Percentiles rank a stretch among this genome's conserved stretches.
These are phyloP conservation scores for Starmerella bacillaris DNA, from an alignment of 805 yeast genomes.

Conservation along the genomic window DNA sequence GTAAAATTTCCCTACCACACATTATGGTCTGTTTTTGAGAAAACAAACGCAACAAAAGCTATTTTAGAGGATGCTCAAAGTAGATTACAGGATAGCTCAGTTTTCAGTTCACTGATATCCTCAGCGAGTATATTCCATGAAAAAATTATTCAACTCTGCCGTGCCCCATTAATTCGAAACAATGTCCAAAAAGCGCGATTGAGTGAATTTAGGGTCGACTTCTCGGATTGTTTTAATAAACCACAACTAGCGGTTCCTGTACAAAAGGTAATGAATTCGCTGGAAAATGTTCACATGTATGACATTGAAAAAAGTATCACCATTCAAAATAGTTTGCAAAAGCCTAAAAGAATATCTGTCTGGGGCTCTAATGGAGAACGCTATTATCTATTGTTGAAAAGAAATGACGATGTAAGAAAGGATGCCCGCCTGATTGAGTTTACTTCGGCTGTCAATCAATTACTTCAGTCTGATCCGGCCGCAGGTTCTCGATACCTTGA, in stretches of 20 bases:
- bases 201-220: conserved; percentile 6
- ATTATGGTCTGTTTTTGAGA: conserved; percentile 64
- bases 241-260: conserved; percentile 17
- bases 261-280: conserved; percentile 14
- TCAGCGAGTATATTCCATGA: conserved; percentile 2
- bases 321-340: conserved; percentile 66
- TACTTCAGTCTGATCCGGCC: conserved; percentile 47
- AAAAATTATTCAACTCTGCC: conserved; percentile 6
- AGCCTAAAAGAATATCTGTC: conserved; percentile 61
- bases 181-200: conserved; percentile 2
- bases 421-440: conserved; percentile 90
- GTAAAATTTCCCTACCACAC: conserved; percentile 61
- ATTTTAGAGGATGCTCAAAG: conserved; percentile 7
- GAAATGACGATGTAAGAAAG: conserved; percentile 79
- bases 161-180: conserved; percentile 4
- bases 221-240: conserved; percentile 2
- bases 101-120: neutral
- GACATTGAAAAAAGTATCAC: conserved; percentile 50
- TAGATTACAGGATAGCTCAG: conserved; percentile 4
- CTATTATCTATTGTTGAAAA: conserved; percentile 65
- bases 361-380: conserved; percentile 61
- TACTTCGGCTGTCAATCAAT: conserved; percentile 65
- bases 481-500: conserved; percentile 54
- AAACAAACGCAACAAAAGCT: conserved; percentile 2
- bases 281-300: conserved; percentile 26